phyloP scores from a whole-genome alignment of 495 filamentous ascomycete genomes.

The Tuber melanosporum region DNA sequence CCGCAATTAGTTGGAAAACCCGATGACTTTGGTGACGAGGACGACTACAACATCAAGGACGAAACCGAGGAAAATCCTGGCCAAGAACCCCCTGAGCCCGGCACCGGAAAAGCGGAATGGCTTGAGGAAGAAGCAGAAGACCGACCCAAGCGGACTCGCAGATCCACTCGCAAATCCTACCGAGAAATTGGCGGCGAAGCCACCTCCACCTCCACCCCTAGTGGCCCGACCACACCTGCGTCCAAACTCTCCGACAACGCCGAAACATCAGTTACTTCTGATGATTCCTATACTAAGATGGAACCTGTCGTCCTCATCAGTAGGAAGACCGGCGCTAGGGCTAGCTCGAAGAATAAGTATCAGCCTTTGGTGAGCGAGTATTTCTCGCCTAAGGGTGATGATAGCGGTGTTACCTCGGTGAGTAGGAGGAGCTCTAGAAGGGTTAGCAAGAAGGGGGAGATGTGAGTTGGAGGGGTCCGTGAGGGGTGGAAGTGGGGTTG shows the following conservation, averaged over 20 bases:
- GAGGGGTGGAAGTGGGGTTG: background rate
- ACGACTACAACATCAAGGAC: background rate
- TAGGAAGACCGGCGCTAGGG: background rate
- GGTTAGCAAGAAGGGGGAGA: background rate
- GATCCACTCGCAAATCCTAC: background rate
- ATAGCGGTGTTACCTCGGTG: background rate
- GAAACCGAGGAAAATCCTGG: background rate
- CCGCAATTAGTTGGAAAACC: slow-evolving; percentile 6
- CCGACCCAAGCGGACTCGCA: background rate
- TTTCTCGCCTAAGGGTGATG: background rate
- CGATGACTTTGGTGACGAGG: background rate
- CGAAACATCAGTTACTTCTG: background rate
- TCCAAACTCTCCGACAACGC: background rate
- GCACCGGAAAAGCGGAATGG: background rate
- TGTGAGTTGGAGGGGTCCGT: background rate
- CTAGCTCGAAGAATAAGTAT: background rate
- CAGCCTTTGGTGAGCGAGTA: background rate
- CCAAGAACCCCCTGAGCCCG: background rate
- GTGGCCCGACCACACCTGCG: background rate
- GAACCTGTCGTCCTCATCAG: background rate
- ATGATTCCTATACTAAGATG: background rate
- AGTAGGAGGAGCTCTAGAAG: background rate
- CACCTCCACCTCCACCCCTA: slow-evolving; percentile 5
- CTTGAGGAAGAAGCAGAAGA: background rate
- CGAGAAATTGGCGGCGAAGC: background rate